phyloP scores from a whole-genome alignment of 2,329 filamentous ascomycete species.

The Ceratocystis cubensis region DNA sequence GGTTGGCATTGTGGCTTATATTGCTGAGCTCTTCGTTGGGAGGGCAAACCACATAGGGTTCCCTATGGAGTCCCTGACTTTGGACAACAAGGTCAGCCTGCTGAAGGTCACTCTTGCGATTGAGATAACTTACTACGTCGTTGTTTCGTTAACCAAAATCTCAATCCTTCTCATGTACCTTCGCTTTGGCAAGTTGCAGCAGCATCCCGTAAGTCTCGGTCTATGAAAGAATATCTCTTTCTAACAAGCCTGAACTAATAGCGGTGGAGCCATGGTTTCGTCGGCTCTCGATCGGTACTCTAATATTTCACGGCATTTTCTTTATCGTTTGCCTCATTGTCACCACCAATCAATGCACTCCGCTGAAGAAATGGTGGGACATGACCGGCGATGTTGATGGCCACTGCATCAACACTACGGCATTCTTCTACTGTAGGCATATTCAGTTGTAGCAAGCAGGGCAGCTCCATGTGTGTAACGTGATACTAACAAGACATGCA shows the following conservation, averaged over 20 bases:
- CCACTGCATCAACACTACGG: slow-evolving; percentile 32
- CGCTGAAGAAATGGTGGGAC: slow-evolving; percentile 34
- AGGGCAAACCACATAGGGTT: slow-evolving; percentile 24
- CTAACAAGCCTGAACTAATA: background rate
- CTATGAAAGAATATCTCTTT: background rate
- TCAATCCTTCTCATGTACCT: slow-evolving; percentile 37
- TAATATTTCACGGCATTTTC: slow-evolving; percentile 31
- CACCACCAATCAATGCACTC: slow-evolving; percentile 33
- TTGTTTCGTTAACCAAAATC: slow-evolving; percentile 32
- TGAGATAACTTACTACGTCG: slow-evolving; percentile 33
- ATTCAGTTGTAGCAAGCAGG: too few relatives aligned
- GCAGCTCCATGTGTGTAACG: background rate
- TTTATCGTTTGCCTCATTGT: slow-evolving; percentile 31
- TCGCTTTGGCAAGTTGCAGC: slow-evolving; percentile 30
- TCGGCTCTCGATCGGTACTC: slow-evolving; percentile 26
- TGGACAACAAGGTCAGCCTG: slow-evolving; percentile 23
- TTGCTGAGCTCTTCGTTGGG: slow-evolving; percentile 22
- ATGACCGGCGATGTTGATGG: slow-evolving; percentile 26
- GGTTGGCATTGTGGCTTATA: slow-evolving; percentile 21
- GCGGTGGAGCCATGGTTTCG: slow-evolving; percentile 20
- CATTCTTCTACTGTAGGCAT: slow-evolving; percentile 32
- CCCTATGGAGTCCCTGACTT: slow-evolving; percentile 20
- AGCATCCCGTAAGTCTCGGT: background rate
- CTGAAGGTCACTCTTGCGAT: slow-evolving; percentile 28
- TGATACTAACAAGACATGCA: background rate